These are phyloP conservation scores for Mycena capillaripes DNA, from an alignment of 768 basidiomycete genomes.

Conservation along the genomic window DNA sequence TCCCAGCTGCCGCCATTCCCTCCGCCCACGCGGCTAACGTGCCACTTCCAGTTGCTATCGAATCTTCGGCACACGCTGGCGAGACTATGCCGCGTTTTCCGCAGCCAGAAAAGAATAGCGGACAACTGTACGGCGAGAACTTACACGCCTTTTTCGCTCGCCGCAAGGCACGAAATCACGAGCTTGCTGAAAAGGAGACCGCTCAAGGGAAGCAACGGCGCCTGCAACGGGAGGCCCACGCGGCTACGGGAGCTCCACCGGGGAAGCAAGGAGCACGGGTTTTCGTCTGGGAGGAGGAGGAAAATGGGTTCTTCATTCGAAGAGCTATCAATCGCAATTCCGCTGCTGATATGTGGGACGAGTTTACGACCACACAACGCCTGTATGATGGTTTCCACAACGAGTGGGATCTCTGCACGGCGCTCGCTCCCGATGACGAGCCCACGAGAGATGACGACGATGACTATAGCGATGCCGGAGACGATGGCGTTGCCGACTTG, in stretches of 20 bases:
- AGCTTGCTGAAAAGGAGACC: background rate
- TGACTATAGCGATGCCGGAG: no score
- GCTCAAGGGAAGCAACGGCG: background rate
- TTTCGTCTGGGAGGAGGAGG: conserved; percentile 25
- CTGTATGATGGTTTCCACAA: background rate
- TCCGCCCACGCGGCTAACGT: background rate
- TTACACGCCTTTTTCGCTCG: background rate
- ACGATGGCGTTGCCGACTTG: no score
- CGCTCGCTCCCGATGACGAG: conserved; percentile 8
- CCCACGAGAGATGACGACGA: background rate
- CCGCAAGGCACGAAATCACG: background rate
- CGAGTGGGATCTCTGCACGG: conserved; percentile 20
- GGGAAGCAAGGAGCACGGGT: conserved; percentile 4
- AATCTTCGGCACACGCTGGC: no score
- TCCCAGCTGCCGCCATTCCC: background rate
- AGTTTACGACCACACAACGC: background rate
- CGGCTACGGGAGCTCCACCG: background rate
- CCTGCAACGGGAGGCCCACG: background rate
- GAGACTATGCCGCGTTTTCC: background rate
- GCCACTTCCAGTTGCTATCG: background rate
- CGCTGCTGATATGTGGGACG: conserved; percentile 5
- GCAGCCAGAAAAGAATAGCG: conserved; percentile 15
- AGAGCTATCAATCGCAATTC: background rate
- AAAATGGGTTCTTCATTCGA: conserved; percentile 11
- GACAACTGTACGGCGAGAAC: conserved; percentile 5